Conservation (phyloP, 768 basidiomycete genomes). For the Boletus tomentosulus region DNA sequence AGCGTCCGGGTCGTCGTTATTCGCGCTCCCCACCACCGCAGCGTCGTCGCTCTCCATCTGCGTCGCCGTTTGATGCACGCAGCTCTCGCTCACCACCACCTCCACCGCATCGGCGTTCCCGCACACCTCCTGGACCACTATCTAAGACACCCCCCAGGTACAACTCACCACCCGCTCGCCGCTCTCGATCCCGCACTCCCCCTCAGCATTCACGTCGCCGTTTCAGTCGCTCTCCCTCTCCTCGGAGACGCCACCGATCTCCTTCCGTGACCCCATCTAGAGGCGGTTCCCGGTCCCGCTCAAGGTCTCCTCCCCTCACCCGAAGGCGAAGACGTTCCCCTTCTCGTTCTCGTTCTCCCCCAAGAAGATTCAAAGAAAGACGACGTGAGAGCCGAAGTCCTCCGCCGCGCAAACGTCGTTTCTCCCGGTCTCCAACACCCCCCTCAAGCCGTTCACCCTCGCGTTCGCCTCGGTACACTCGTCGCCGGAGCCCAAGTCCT, state of each 20-base stretch:
- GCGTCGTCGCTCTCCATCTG: slow-evolving; percentile 42
- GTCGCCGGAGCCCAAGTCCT: slow-evolving; percentile 45
- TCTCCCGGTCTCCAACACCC: slow-evolving; percentile 45
- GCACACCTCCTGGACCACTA: slow-evolving; percentile 36
- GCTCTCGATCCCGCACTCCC: slow-evolving; percentile 36
- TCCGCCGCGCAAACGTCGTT: slow-evolving; percentile 37
- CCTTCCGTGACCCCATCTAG: slow-evolving; percentile 33
- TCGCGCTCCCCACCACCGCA: slow-evolving; percentile 46
- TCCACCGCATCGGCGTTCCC: slow-evolving; percentile 34
- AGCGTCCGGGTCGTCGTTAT: slow-evolving; percentile 45
- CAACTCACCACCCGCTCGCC: slow-evolving; percentile 35
- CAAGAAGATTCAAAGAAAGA: slow-evolving; percentile 23
- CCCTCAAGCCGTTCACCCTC: slow-evolving; percentile 43
- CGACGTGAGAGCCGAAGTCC: slow-evolving; percentile 32
- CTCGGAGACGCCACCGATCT: slow-evolving; percentile 29
- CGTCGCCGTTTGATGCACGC: slow-evolving; percentile 33
- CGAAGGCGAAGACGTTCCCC: slow-evolving; percentile 36
- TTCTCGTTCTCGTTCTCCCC: slow-evolving; percentile 29
- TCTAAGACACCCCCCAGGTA: slow-evolving; percentile 28
- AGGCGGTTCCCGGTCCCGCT: slow-evolving; percentile 38
- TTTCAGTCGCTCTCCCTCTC: slow-evolving; percentile 24
- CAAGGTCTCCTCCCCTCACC: slow-evolving; percentile 39
- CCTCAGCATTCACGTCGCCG: slow-evolving; percentile 24
- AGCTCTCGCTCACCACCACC: slow-evolving; percentile 39
- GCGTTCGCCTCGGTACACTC: slow-evolving; percentile 33